Base-by-base conservation (phyloP, 2,329 filamentous ascomycete genomes). In the Xylaria multiplex region DNA sequence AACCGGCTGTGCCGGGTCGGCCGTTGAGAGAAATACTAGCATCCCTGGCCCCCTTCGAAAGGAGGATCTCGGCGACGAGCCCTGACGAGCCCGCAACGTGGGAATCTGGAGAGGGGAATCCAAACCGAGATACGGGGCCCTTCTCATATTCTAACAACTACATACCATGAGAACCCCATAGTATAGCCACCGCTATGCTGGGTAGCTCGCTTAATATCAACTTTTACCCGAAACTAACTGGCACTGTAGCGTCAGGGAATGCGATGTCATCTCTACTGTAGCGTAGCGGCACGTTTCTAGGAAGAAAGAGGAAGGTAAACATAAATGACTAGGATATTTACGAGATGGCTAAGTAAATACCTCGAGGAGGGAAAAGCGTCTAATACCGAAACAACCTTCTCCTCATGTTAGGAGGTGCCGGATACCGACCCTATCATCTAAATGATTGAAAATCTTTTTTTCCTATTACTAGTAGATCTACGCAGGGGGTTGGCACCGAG, bases 221-320 rank as follows among this genome's bases (percentile, higher is more conserved):
- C 5, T 4, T 48, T 35, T 24, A 14, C n/a, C 30, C 27, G 55
- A 66, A 63, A 58, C 45, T 4, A 30, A 37, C 37, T 61, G 16
- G 19, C 14, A 13, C 22, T 19, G n/a, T 19, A 22, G 40, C 14
- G 48, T 50, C 32, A 40, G 57, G 27, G 46, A 52, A 54, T 13
- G 30, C 9, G 45, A 40, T 43, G 37, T 49, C 58, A 35, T 58
- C 40, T 35, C 42, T 13, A 16, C n/a, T 55, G 32, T 16, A 42
- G 32, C 48, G 19, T 1, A 37, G 27, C 27, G 55, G 35, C 27
- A 53, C 30, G n/a, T 57, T 42, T 58, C 40, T 52, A 45, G 16
- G 42, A 16, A 60, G 56, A 60, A 67, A 61, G 32, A 61, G 52
- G 65, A 59, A 64, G 65, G 60, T 64, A 13, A 43, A 24, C 52